These are phyloP conservation scores for Coemansia sp. DNA, from an alignment of 192 early-diverging fungal species.

Conservation along the genomic window DNA sequence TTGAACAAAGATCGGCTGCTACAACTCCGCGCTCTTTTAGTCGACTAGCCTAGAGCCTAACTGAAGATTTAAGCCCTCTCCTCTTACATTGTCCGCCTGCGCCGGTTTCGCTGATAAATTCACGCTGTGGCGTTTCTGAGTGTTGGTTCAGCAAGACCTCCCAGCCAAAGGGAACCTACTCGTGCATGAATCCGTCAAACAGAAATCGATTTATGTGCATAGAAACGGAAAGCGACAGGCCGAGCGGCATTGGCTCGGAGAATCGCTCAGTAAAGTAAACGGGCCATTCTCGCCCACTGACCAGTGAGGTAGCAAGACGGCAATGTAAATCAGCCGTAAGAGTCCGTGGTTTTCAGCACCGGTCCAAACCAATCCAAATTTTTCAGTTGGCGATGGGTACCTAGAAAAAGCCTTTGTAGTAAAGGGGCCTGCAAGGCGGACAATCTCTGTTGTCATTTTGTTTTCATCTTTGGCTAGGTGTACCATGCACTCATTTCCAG, in stretches of 20 bases:
- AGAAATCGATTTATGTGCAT: conserved; percentile 5
- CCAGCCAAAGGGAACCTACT: background rate
- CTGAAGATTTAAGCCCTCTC: background rate
- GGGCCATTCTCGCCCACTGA: background rate
- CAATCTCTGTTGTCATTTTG: conserved; percentile 9
- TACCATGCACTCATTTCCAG: background rate
- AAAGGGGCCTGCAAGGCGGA: background rate
- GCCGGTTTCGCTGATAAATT: background rate
- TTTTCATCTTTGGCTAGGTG: background rate
- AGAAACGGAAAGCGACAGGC: background rate
- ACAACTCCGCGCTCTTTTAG: background rate
- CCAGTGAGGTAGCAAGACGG: background rate
- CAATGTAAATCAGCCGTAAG: background rate
- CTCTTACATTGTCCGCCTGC: background rate
- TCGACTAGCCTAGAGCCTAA: background rate
- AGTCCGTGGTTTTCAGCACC: background rate
- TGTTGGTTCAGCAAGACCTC: conserved; percentile 2
- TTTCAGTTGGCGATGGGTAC: background rate
- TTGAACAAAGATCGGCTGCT: background rate
- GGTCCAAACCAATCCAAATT: background rate
- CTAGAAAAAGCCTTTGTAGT: background rate
- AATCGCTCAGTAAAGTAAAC: background rate
- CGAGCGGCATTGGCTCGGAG: conserved; percentile 1
- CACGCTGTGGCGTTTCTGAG: background rate
- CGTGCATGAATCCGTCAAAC: background rate